Conservation (phyloP, 2,329 filamentous ascomycete species). For the Ophiocordyceps polyrhachis-furcata region DNA sequence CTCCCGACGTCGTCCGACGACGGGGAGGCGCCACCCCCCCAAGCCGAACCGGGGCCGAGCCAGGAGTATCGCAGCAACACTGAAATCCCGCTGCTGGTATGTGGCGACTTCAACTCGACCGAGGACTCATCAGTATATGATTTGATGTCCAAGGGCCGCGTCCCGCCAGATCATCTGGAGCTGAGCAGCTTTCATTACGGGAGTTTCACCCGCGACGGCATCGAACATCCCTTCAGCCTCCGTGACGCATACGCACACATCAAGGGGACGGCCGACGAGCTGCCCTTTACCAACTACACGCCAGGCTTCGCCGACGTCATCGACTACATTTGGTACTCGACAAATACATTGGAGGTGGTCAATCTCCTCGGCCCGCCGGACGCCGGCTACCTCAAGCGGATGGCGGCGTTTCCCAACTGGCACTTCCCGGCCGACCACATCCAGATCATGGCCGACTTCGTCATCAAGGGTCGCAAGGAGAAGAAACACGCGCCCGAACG, state of each 20-base stretch:
- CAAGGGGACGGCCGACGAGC: constrained; percentile 62
- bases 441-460: constrained; percentile 74
- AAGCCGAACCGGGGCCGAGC: constrained; percentile 55
- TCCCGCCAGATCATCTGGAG: constrained; percentile 64
- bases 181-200: constrained; percentile 71
- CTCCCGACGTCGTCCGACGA: constrained; percentile 20
- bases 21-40: constrained; percentile 29
- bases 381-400: constrained; percentile 62
- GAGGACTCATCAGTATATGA: constrained; percentile 81
- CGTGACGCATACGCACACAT: constrained; percentile 78
- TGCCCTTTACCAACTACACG: constrained; percentile 93
- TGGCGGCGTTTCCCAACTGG: constrained; percentile 84
- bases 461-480: constrained; percentile 74
- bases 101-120: constrained; percentile 91
- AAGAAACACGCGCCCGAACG: constrained; percentile 48
- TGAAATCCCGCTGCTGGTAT: constrained; percentile 78
- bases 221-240: constrained; percentile 84
- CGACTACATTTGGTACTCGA: constrained; percentile 96
- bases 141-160: constrained; percentile 60
- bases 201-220: constrained; percentile 79
- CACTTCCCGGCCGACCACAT: constrained; percentile 91
- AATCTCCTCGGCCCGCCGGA: constrained; percentile 76
- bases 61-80: constrained; percentile 72
- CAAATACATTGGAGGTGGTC: constrained; percentile 69
- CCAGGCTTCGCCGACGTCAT: constrained; percentile 83